Percentiles rank a stretch among this genome's conserved stretches.
Conservation (phyloP, 441 rosid species). For the Rhodomyrtus psidioides region DNA sequence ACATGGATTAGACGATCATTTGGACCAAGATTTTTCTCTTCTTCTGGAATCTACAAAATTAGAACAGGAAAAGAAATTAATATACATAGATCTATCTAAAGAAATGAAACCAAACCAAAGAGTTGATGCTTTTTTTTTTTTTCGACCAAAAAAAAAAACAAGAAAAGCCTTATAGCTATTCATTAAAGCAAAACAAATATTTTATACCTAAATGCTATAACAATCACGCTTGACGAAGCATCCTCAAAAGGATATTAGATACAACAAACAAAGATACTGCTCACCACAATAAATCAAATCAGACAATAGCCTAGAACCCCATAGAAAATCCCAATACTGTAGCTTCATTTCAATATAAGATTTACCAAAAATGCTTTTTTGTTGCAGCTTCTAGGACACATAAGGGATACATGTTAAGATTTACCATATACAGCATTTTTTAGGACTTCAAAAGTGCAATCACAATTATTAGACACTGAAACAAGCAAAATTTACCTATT, state of each 20-base stretch:
- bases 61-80: not conserved
- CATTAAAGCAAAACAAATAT: not conserved
- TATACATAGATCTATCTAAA: not conserved
- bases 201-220: not conserved
- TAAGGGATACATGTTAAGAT: not conserved
- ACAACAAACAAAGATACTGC: not conserved
- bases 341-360: not conserved
- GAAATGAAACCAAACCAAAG: not conserved
- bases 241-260: not conserved
- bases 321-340: not conserved
- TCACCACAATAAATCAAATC: not conserved
- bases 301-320: not conserved
- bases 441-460: not conserved
- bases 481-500: not conserved
- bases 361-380: not conserved
- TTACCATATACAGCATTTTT: not conserved
- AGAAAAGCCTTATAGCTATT: not conserved
- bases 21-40: conserved; percentile 67
- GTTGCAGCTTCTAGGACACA: not conserved
- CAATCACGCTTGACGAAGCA: not conserved
- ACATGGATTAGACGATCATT: conserved; percentile 63
- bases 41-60: conserved; percentile 52
- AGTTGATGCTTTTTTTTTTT: not conserved
- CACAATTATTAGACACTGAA: not conserved
- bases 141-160: no score